Conservation (phyloP, 2,329 filamentous ascomycete species). For the Trichoderma sp. region DNA sequence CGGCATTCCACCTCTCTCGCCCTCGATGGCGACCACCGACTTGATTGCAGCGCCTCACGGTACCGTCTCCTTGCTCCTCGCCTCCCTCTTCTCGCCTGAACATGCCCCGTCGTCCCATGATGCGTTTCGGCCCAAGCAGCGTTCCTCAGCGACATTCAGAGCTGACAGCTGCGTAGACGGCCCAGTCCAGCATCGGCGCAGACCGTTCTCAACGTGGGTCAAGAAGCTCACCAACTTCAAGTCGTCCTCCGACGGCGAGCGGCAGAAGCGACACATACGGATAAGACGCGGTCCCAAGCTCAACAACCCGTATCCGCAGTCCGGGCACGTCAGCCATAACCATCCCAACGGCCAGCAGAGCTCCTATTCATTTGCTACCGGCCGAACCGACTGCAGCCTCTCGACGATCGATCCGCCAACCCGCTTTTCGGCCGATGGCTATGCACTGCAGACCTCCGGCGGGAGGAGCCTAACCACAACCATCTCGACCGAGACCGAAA, state of each 20-base stretch:
- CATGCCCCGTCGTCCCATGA: neutral
- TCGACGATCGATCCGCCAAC: slow-evolving; percentile 62
- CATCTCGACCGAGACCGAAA: slow-evolving; percentile 86
- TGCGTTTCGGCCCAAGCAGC: slow-evolving; percentile 20
- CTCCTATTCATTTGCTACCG: slow-evolving; percentile 59
- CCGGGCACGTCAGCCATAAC: slow-evolving; percentile 56
- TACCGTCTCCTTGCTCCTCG: slow-evolving; percentile 34
- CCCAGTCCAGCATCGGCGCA: slow-evolving; percentile 66
- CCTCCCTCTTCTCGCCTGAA: neutral
- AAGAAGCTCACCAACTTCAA: slow-evolving; percentile 92
- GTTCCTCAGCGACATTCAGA: neutral
- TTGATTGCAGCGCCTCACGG: slow-evolving; percentile 47
- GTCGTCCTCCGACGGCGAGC: slow-evolving; percentile 63
- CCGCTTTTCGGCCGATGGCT: slow-evolving; percentile 62
- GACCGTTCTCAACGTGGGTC: slow-evolving; percentile 91
- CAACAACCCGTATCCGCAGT: slow-evolving; percentile 92
- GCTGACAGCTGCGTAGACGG: slow-evolving; percentile 60
- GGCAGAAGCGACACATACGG: slow-evolving; percentile 47
- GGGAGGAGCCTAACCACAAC: slow-evolving; percentile 72
- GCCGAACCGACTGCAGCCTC: slow-evolving; percentile 55
- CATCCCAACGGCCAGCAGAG: slow-evolving; percentile 47
- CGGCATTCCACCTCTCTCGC: slow-evolving; percentile 15
- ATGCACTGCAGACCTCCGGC: slow-evolving; percentile 60
- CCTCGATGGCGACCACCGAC: slow-evolving; percentile 45
- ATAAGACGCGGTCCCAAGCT: slow-evolving; percentile 63